These are phyloP conservation scores for Heritiera littoralis DNA, from an alignment of 345 rosid genomes.

Conservation along the genomic window DNA sequence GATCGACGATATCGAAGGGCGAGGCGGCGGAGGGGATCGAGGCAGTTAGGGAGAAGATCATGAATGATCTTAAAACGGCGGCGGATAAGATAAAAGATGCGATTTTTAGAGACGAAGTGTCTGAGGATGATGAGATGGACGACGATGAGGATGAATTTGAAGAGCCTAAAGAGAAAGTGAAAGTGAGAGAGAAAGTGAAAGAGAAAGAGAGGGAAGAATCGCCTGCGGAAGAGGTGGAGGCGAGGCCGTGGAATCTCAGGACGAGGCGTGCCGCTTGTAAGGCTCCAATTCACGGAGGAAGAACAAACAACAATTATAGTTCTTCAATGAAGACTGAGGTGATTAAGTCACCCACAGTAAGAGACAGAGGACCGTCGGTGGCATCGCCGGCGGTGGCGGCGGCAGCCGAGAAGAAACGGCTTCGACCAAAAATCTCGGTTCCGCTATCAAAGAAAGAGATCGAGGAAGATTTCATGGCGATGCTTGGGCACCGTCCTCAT, in stretches of 20 bases:
- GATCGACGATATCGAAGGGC: constrained; percentile 23
- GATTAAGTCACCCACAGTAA: constrained; percentile 27
- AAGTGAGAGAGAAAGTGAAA: constrained; percentile 7
- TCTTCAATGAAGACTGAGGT: constrained; percentile 42
- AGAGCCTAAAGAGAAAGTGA: constrained; percentile 17
- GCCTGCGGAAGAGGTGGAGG: constrained; percentile 33
- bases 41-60: constrained; percentile 54
- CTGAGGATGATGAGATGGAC: constrained; percentile 30
- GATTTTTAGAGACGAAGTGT: constrained; percentile 35
- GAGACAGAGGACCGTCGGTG: constrained; percentile 28
- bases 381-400: constrained; percentile 13
- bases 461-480: constrained; percentile 60
- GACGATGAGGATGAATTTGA: constrained; percentile 19
- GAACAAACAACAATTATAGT: constrained; percentile 11
- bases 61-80: constrained; percentile 54
- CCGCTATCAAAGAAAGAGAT: constrained; percentile 65
- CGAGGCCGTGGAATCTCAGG: constrained; percentile 78
- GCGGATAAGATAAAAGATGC: constrained; percentile 49
- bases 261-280: constrained; percentile 66
- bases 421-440: constrained; percentile 42
- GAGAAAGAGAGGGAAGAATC: constrained; percentile 35
- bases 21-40: constrained; percentile 62
- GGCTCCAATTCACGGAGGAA: constrained; percentile 37
- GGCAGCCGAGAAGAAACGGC: constrained; percentile 35
- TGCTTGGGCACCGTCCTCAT: constrained; percentile 51